Percentiles rank a stretch among this genome's conserved stretches.
These are phyloP conservation scores for Eimeria acervulina DNA, from an alignment of 169 alveolate species.

Conservation along the genomic window DNA sequence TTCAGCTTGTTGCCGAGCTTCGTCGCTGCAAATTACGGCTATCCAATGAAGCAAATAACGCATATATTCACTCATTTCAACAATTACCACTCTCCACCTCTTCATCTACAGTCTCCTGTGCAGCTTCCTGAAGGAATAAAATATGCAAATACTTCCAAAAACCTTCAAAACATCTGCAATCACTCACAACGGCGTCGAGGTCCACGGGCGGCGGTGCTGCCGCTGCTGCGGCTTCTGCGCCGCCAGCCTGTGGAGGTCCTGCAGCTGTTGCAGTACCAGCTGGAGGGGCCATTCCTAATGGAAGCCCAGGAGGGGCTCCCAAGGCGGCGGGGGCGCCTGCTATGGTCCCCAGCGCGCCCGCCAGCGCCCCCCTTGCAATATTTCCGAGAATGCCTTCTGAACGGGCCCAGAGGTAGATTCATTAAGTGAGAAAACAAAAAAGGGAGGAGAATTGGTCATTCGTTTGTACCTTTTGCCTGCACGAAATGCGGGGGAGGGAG, in stretches of 20 bases:
- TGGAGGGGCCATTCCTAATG: background rate
- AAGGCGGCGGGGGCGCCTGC: background rate
- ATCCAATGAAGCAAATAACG: background rate
- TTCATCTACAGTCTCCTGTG: conserved; percentile 29
- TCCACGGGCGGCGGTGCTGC: conserved; percentile 18
- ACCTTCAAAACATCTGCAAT: background rate
- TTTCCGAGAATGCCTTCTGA: background rate
- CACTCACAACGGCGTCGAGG: background rate
- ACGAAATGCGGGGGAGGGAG: background rate
- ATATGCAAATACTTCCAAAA: background rate
- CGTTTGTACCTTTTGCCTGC: background rate
- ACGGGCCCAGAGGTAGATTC: background rate
- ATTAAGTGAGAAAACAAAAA: background rate
- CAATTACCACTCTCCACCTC: conserved; percentile 35
- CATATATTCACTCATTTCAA: background rate
- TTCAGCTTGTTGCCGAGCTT: conserved; percentile 69
- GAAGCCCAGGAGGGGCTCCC: background rate
- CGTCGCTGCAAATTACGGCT: background rate
- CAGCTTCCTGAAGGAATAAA: conserved; percentile 17
- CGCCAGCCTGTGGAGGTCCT: background rate
- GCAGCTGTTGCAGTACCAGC: conserved; percentile 3
- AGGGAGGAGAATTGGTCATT: background rate
- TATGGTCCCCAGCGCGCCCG: background rate
- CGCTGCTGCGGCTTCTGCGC: conserved; percentile 15
- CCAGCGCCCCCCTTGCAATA: conserved; percentile 10